Percentiles rank a stretch among this genome's conserved stretches.
These are phyloP conservation scores for Backusella mclennaniae DNA, from an alignment of 192 early-diverging fungal species.

Conservation along the genomic window DNA sequence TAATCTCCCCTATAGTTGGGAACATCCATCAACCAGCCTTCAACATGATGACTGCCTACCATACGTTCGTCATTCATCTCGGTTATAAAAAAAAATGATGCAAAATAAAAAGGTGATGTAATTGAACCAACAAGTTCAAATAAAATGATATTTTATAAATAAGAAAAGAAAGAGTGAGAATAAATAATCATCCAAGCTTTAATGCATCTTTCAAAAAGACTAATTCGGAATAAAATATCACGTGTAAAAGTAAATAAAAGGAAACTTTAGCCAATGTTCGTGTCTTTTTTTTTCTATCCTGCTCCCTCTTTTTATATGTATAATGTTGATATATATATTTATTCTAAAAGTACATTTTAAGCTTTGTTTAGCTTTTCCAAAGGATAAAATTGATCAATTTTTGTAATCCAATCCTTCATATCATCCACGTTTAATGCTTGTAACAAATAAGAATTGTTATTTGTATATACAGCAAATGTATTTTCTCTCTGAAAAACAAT, in stretches of 20 bases:
- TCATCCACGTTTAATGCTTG: conserved; percentile 58
- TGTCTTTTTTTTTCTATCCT: background rate
- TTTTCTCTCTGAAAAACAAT: conserved; percentile 42
- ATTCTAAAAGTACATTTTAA: background rate
- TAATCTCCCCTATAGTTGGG: conserved; percentile 3
- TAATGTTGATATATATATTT: background rate
- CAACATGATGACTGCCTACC: background rate
- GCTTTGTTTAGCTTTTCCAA: conserved; percentile 21
- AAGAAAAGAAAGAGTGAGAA: background rate
- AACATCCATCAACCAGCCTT: conserved; percentile 14
- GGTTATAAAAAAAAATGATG: background rate
- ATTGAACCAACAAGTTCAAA: background rate
- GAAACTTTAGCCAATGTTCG: background rate
- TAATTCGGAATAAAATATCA: background rate
- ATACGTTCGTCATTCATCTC: background rate
- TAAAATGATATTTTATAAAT: background rate
- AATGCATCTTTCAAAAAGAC: background rate
- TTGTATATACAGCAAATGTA: conserved; percentile 68
- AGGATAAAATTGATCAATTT: conserved; percentile 42
- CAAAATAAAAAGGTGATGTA: background rate
- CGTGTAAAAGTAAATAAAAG: background rate
- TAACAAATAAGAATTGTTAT: conserved; percentile 58
- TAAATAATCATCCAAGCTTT: background rate
- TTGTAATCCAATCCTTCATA: conserved; percentile 64
- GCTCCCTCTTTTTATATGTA: background rate